Evolutionary conservation across 768 basidiomycete genomes (phyloP).

Genomic region (Boletus vinaceobasis): DNA sequence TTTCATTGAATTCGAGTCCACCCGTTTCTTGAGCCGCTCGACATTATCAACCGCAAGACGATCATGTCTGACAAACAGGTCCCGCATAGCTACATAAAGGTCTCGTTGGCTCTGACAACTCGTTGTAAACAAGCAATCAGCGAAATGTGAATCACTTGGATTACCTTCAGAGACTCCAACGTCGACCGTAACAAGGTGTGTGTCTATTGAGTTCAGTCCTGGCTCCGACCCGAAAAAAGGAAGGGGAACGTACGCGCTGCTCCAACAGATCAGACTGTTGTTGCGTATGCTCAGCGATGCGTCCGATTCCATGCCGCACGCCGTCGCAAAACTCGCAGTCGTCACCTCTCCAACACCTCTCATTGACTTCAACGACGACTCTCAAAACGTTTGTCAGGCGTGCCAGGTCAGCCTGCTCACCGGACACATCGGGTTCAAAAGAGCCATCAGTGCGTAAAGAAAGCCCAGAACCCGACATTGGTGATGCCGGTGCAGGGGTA

Average conservation of each 20-base stretch:
- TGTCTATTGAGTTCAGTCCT: slow-evolving; percentile 42
- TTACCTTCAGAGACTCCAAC: slow-evolving; percentile 74
- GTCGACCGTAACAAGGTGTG: slow-evolving; percentile 61
- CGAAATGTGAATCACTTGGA: background rate
- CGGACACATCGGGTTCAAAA: slow-evolving; percentile 27
- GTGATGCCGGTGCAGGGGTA: slow-evolving; percentile 22
- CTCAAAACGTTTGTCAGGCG: slow-evolving; percentile 80
- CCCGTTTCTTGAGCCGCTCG: slow-evolving; percentile 81
- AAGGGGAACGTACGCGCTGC: slow-evolving; percentile 50
- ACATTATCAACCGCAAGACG: slow-evolving; percentile 87
- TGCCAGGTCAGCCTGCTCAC: slow-evolving; percentile 73
- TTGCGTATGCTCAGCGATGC: slow-evolving; percentile 65
- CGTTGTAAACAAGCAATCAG: slow-evolving; percentile 9
- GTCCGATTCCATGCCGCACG: slow-evolving; percentile 65
- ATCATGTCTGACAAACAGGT: slow-evolving; percentile 83
- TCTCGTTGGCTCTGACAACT: slow-evolving; percentile 66
- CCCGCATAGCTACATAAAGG: slow-evolving; percentile 81
- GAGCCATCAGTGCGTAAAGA: slow-evolving; percentile 9
- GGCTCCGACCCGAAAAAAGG: background rate
- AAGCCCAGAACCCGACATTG: slow-evolving; percentile 11
- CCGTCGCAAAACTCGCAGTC: slow-evolving; percentile 79
- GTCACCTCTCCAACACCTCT: slow-evolving; percentile 80
- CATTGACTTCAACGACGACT: slow-evolving; percentile 73
- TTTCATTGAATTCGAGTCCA: slow-evolving; percentile 72
- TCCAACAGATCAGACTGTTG: slow-evolving; percentile 74